phyloP scores from a whole-genome alignment of 768 basidiomycete species.

The Piloderma croceum region DNA sequence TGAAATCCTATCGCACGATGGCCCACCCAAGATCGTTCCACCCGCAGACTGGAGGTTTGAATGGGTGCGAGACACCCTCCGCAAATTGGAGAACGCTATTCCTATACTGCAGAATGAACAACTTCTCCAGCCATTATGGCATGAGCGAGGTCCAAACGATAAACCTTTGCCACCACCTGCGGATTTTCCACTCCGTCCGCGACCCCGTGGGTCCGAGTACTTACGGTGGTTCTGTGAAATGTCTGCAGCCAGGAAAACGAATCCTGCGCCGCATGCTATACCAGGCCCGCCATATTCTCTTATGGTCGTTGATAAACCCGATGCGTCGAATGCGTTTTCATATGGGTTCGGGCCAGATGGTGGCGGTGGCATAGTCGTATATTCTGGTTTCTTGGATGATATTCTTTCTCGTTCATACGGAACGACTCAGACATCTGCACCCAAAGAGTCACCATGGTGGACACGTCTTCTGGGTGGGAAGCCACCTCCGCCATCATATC shows the following conservation, averaged over 20 bases:
- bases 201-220: slow-evolving; percentile 71
- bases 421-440: slow-evolving; percentile 20
- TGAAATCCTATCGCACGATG: slow-evolving; percentile 67
- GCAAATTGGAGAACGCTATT: slow-evolving; percentile 69
- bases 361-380: slow-evolving; percentile 90
- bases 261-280: slow-evolving; percentile 48
- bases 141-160: slow-evolving; percentile 41
- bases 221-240: slow-evolving; percentile 54
- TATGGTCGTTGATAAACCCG: slow-evolving; percentile 81
- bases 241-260: slow-evolving; percentile 38
- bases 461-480: slow-evolving; percentile 41
- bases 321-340: slow-evolving; percentile 85
- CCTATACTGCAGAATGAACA: slow-evolving; percentile 60
- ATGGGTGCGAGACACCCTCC: slow-evolving; percentile 81
- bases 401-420: slow-evolving; percentile 54
- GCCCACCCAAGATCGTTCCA: slow-evolving; percentile 58
- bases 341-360: slow-evolving; percentile 93
- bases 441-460: slow-evolving; percentile 37
- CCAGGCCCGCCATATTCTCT: slow-evolving; percentile 87
- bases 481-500: slow-evolving; percentile 31
- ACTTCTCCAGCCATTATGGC: slow-evolving; percentile 52
- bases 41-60: slow-evolving; percentile 81
- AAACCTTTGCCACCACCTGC: slow-evolving; percentile 76
- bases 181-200: slow-evolving; percentile 73
- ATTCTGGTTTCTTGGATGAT: slow-evolving; percentile 88